phyloP scores from a whole-genome alignment of 1,284 basidiomycete species.

The Boletellus deceptivus region DNA sequence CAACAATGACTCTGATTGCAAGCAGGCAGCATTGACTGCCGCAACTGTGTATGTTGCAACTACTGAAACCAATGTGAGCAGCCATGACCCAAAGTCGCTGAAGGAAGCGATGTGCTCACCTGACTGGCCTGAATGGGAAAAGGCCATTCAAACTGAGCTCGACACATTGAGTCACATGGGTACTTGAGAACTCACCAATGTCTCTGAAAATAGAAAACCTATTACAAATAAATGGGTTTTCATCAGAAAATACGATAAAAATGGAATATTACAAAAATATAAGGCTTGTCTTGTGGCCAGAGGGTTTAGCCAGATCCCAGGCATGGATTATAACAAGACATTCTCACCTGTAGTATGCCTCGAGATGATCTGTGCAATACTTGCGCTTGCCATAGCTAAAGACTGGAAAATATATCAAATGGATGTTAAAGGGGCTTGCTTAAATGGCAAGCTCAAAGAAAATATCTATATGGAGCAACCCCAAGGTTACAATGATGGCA shows the following conservation, averaged over 20 bases:
- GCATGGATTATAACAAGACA: not conserved
- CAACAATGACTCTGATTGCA: too few relatives aligned
- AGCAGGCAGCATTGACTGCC: too few relatives aligned
- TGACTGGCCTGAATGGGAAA: conserved; percentile 2
- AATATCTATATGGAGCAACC: conserved; percentile 41
- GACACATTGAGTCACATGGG: not conserved
- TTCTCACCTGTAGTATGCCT: not conserved
- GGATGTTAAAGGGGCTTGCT: conserved; percentile 37
- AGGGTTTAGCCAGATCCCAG: not conserved
- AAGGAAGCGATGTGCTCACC: not conserved
- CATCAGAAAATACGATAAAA: not conserved
- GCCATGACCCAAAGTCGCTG: not conserved
- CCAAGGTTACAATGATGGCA: conserved; percentile 27
- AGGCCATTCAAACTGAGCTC: not conserved
- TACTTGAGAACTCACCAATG: not conserved
- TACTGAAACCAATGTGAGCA: too few relatives aligned
- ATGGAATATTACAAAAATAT: conserved; percentile 8
- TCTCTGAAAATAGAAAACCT: not conserved
- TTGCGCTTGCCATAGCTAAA: not conserved
- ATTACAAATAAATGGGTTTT: conserved; percentile 9
- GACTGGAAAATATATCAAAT: conserved; percentile 17
- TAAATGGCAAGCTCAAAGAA: conserved; percentile 38
- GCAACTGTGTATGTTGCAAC: too few relatives aligned
- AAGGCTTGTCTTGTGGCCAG: conserved; percentile 1
- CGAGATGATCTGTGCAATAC: not conserved